phyloP scores from a whole-genome alignment of 495 filamentous ascomycete genomes.

The Trichoderma virens region DNA sequence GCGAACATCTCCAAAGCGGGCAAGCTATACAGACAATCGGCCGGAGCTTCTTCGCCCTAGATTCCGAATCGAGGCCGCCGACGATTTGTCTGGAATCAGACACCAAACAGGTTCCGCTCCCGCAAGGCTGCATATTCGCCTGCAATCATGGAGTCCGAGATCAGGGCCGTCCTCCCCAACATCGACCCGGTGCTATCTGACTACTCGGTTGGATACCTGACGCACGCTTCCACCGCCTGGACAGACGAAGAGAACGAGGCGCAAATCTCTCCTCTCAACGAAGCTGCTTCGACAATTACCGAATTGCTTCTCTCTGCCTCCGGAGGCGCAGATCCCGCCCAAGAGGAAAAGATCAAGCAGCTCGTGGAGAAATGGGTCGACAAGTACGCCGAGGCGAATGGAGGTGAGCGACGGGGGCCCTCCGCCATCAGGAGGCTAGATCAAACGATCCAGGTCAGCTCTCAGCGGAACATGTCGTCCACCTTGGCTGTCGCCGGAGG shows the following conservation, averaged over 20 bases:
- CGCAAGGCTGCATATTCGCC: conserved; percentile 4
- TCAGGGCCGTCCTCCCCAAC: conserved; percentile 75
- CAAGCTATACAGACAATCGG: background rate
- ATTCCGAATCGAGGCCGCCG: background rate
- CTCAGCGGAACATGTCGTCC: conserved; percentile 90
- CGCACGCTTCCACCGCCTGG: conserved; percentile 80
- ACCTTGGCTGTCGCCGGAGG: conserved; percentile 81
- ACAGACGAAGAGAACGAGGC: conserved; percentile 64
- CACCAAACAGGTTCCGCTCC: background rate
- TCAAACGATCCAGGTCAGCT: conserved; percentile 90
- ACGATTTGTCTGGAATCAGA: background rate
- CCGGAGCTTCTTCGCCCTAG: background rate
- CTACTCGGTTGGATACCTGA: conserved; percentile 91
- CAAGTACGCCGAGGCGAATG: conserved; percentile 65
- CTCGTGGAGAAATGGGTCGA: conserved; percentile 89
- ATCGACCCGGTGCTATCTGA: conserved; percentile 86
- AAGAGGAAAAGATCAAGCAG: conserved; percentile 67
- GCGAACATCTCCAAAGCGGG: background rate
- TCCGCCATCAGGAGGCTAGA: conserved; percentile 79
- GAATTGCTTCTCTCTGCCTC: conserved; percentile 86
- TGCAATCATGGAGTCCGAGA: conserved; percentile 77
- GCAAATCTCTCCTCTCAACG: conserved; percentile 64
- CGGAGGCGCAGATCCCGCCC: conserved; percentile 57
- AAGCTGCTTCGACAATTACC: conserved; percentile 77
- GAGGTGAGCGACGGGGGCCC: conserved; percentile 46